A percentile compares a stretch with the other conserved stretches of the same genome.
Evolutionary conservation across 2,329 filamentous ascomycete species (phyloP).

Genomic region (Nemania sp.): DNA sequence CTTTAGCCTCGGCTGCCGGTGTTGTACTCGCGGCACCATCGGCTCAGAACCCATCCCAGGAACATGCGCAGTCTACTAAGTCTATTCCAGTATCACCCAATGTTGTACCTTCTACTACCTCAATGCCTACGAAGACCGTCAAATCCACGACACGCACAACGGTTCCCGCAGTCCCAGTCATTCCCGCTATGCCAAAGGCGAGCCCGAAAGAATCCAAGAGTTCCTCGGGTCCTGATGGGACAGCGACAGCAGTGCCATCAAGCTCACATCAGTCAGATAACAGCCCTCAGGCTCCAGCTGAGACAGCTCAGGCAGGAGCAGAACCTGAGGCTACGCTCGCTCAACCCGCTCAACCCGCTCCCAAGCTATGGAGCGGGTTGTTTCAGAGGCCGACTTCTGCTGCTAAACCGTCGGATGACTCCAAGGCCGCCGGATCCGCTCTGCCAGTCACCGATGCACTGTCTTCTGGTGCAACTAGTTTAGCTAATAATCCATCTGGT

Average conservation of each 20-base stretch:
- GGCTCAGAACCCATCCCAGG: background rate
- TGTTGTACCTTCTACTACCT: constrained; percentile 32
- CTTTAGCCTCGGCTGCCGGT: background rate
- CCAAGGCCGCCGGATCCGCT: constrained; percentile 35
- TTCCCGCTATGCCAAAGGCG: constrained; percentile 53
- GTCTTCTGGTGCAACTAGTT: constrained; percentile 31
- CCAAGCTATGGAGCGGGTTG: constrained; percentile 47
- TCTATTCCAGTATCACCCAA: constrained; percentile 44
- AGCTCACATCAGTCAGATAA: constrained; percentile 22
- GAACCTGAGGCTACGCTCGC: constrained; percentile 38
- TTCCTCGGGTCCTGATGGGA: constrained; percentile 30
- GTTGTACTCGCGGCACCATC: too few relatives aligned
- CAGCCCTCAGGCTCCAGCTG: constrained; percentile 19
- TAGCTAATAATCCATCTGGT: constrained; percentile 34
- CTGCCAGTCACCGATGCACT: constrained; percentile 33
- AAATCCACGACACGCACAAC: constrained; percentile 44
- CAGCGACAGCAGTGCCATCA: constrained; percentile 22
- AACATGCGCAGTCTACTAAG: constrained; percentile 39
- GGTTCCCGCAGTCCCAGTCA: constrained; percentile 50
- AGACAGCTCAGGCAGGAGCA: constrained; percentile 29
- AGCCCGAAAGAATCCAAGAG: constrained; percentile 40
- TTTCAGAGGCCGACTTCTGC: constrained; percentile 40
- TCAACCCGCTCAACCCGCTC: constrained; percentile 42
- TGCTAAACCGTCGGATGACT: constrained; percentile 30
- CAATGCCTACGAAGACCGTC: constrained; percentile 35